Evolutionary conservation across 805 yeast species (phyloP), one percentile per base, ranked within the genome.

Genomic region (Sugiyamaella floridensis): DNA sequence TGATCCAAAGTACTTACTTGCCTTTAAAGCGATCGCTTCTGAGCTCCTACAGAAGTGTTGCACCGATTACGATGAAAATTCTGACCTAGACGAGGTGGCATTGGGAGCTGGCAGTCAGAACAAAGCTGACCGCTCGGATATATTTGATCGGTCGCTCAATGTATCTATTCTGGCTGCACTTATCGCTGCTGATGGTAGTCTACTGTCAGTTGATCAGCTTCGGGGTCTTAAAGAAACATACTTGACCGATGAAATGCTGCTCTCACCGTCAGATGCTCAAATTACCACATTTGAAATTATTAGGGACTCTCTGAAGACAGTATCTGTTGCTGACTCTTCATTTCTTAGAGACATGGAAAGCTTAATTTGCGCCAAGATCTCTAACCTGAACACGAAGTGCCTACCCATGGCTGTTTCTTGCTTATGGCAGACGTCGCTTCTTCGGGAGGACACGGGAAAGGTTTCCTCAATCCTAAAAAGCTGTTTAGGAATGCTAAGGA

Each of bases 401-500:
- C 40, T 54, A 26, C 40, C 52, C 32, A 42, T 57, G 42, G 95
- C 92, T 0, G 76, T 87, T 65, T 89, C 89, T 0, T 75, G 87
- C 52, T 67, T 80, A 3, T 82, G 89, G 85, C 66, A 66, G 8
- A 68, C 86, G 0, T 75, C 86, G 1, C 61, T 57, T 2, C 67
- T 77, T 59, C 71, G 75, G 42, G 67, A 72, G 1, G 80, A 78
- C 48, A 73, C 77, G 0, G 52, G 61, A 0, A 78, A 78, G 55
- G 60, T 86, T 4, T 78, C 81, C 0, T 79, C 76, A 57, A 90
- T 90, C 0, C 78, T 87, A 16, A 68, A 80, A 0, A 80, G 89
- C 0, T 79, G 89, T 41, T 63, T 87, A 55, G 67, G 68, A 15
- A 69, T 77, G 49, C 58, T 84, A 32, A 10, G n/a, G 4, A 69